A percentile compares a stretch with the other conserved stretches of the same genome.
phyloP scores from a whole-genome alignment of 202 grass and related monocot species.

The Panicum hallii region DNA sequence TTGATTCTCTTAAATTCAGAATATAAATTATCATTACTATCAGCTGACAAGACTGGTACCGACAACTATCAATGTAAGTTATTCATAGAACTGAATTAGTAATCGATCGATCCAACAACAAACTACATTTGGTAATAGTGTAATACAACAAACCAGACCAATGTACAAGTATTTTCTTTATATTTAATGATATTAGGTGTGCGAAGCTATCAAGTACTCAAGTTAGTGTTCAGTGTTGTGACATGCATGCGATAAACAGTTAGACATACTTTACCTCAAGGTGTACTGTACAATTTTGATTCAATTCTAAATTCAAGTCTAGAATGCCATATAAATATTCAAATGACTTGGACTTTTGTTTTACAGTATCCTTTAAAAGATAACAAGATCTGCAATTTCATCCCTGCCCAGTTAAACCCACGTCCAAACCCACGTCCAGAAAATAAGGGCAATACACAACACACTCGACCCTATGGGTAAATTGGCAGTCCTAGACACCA shows the following conservation, averaged over 20 bases:
- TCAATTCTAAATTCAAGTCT: background rate
- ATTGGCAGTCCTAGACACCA: background rate
- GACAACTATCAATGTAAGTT: background rate
- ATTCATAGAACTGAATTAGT: constrained; percentile 25
- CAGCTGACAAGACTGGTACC: background rate
- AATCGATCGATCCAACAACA: constrained; percentile 23
- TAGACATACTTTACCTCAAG: background rate
- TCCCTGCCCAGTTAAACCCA: background rate
- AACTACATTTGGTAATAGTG: background rate
- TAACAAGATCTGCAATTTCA: background rate
- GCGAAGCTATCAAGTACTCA: background rate
- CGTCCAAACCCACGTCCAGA: background rate
- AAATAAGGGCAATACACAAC: background rate
- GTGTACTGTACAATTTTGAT: background rate
- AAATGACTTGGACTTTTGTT: background rate
- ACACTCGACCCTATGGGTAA: background rate
- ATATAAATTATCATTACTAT: constrained; percentile 24
- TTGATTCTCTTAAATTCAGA: constrained; percentile 6
- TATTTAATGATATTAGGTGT: background rate
- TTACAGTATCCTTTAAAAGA: background rate
- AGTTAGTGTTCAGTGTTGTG: background rate
- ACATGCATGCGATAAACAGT: background rate
- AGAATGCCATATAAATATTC: background rate
- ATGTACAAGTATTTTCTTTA: background rate
- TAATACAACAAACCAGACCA: background rate